Evolutionary conservation across 495 filamentous ascomycete species (phyloP).

Genomic region (Aspergillus taichungensis): DNA sequence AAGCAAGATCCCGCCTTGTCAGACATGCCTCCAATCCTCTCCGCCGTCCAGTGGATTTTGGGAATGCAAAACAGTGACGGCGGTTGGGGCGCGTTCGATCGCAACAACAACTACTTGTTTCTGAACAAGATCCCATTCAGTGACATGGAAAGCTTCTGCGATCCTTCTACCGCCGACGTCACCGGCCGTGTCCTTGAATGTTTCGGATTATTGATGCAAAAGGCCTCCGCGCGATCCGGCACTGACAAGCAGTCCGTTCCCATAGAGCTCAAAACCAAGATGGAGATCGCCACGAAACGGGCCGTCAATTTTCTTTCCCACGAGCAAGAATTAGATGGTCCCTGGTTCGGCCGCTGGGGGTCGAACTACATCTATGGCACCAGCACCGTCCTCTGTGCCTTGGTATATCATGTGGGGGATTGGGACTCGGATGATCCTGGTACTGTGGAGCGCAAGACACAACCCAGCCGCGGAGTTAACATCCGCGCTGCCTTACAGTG

Average conservation of each 20-base stretch:
- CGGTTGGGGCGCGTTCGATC: conserved; percentile 37
- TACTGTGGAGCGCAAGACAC: no score
- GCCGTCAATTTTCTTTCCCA: conserved; percentile 14
- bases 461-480: no score
- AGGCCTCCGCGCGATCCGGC: not conserved
- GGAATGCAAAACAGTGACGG: conserved; percentile 40
- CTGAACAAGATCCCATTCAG: conserved; percentile 35
- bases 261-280: not conserved
- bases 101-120: conserved; percentile 27
- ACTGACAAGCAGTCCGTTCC: not conserved
- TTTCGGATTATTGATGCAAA: conserved; percentile 22
- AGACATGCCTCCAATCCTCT: conserved; percentile 2
- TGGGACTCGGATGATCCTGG: no score
- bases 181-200: conserved; percentile 30
- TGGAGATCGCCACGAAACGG: not conserved
- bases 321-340: conserved; percentile 18
- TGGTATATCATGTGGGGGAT: no score
- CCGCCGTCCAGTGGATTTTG: conserved; percentile 25
- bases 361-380: conserved; percentile 31
- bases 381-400: conserved; percentile 17
- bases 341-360: conserved; percentile 32
- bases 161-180: conserved; percentile 26
- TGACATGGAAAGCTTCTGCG: conserved; percentile 35
- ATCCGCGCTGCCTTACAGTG: conserved; percentile 14
- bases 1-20: conserved; percentile 13